Evolutionary conservation across 1,139 yeast species (phyloP), one percentile per base, ranked within the genome.

Genomic region (Taiozyma sp.): DNA sequence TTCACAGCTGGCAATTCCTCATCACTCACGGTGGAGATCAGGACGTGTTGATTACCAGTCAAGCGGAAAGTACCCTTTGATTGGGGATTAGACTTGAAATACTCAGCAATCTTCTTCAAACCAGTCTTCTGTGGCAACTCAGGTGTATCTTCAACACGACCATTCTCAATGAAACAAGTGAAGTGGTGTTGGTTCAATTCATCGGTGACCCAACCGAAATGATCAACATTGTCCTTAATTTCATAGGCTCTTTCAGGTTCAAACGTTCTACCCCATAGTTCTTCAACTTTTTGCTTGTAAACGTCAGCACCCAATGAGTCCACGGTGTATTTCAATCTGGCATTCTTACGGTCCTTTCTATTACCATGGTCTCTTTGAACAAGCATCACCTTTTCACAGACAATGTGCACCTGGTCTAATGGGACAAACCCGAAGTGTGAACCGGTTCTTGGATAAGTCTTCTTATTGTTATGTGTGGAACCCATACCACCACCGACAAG

Each of bases 401-500:
- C 97, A 54, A 79, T 72, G 54, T 82, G 83, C 50, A 88, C 77
- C 67, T 89, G 79, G 49, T 85, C 91, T 55, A 75, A 76, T 9
- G 81, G 60, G 48, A 85, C 81, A 65, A 72, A 93, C 37, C 98
- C 99, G 60, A 91, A 79, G 71, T 83, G 72, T 24, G 96, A 84
- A 55, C 96, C 98, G 16, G 96, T 81, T 73, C 98, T 81, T 61
- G 99, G 99, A 65, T 93, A 93, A 0, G 99, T 93, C 77, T 91
- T 93, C 66, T 86, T 86, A 74, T 93, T 93, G 76, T 91, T 91
- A 70, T 93, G 99, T 35, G 98, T 93, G 42, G 95, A 80, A 63
- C 98, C 99, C 98, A 93, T 91, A 77, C 98, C 99, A 74, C 98
- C 99, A 68, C 98, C 99, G 56, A 85, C 96, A 56, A 87, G 78